Conservation (phyloP, 1,284 basidiomycete species). For the Irpex lacteus region DNA sequence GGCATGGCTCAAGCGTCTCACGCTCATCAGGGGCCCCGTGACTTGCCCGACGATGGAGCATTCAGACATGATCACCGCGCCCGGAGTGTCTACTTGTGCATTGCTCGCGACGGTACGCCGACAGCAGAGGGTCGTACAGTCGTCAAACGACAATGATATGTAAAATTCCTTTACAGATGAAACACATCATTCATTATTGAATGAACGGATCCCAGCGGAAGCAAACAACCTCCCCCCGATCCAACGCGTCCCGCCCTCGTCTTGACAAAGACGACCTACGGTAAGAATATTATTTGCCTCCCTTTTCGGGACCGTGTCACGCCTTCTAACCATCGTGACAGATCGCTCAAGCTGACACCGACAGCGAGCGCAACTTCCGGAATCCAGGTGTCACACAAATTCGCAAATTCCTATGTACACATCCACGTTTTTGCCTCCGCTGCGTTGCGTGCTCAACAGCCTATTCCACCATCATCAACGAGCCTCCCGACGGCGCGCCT, state of each 20-base stretch:
- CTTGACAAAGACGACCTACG: not conserved
- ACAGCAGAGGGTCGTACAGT: not conserved
- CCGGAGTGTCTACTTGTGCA: too few species aligned
- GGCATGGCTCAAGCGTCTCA: not conserved
- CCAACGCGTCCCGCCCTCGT: not conserved
- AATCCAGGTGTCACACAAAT: not conserved
- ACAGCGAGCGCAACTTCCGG: not conserved
- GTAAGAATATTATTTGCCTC: not conserved
- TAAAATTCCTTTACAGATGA: not conserved
- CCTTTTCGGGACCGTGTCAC: not conserved
- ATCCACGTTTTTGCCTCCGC: not conserved
- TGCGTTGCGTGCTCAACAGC: not conserved
- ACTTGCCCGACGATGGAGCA: too few species aligned
- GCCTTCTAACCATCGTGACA: not conserved
- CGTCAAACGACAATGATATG: not conserved
- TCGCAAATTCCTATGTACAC: not conserved
- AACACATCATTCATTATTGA: not conserved
- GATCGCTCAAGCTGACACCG: not conserved
- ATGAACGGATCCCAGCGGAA: not conserved
- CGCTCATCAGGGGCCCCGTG: too few species aligned
- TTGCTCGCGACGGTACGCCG: too few species aligned
- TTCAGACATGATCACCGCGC: too few species aligned
- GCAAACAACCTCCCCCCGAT: not conserved
- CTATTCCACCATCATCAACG: not conserved
- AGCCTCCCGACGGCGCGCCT: not conserved